A percentile compares a stretch with the other conserved stretches of the same genome.
phyloP scores from a whole-genome alignment of 192 early-diverging fungal genomes.

The Entomortierella lignicola region DNA sequence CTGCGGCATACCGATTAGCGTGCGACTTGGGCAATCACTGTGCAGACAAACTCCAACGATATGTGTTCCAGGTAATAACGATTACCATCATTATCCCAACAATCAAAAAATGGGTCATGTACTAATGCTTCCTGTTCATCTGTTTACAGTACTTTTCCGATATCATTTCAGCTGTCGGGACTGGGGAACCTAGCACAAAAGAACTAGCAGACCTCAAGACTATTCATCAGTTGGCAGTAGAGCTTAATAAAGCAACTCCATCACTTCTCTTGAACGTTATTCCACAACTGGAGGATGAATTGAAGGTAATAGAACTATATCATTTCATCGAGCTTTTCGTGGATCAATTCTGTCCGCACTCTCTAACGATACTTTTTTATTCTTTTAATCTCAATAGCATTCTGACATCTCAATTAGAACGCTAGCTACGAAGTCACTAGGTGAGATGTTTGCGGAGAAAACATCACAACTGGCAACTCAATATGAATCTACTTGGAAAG shows the following conservation, averaged over 20 bases:
- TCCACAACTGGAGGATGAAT: conserved; percentile 93
- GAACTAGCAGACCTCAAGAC: conserved; percentile 68
- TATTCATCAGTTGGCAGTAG: conserved; percentile 84
- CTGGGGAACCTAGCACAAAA: conserved; percentile 56
- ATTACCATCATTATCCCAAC: background rate
- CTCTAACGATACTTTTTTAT: too few species aligned
- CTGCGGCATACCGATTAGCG: conserved; percentile 79
- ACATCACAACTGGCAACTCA: conserved; percentile 73
- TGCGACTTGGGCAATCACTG: conserved; percentile 80
- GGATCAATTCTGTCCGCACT: too few species aligned
- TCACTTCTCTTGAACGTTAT: conserved; percentile 89
- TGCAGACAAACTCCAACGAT: conserved; percentile 87
- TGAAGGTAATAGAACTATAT: conserved; percentile 69
- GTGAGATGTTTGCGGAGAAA: conserved; percentile 89
- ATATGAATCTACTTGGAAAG: conserved; percentile 86
- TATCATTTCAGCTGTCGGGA: conserved; percentile 69
- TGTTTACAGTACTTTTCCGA: conserved; percentile 84
- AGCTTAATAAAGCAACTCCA: conserved; percentile 81
- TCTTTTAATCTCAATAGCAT: conserved; percentile 40
- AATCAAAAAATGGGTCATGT: too few species aligned
- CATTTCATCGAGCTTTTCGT: background rate
- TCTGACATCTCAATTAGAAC: conserved; percentile 83
- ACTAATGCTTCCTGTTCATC: background rate
- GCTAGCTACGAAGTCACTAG: conserved; percentile 81
- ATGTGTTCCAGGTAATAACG: conserved; percentile 80